phyloP scores from a whole-genome alignment of 1,284 basidiomycete species.

The Porphyrellus sp. region DNA sequence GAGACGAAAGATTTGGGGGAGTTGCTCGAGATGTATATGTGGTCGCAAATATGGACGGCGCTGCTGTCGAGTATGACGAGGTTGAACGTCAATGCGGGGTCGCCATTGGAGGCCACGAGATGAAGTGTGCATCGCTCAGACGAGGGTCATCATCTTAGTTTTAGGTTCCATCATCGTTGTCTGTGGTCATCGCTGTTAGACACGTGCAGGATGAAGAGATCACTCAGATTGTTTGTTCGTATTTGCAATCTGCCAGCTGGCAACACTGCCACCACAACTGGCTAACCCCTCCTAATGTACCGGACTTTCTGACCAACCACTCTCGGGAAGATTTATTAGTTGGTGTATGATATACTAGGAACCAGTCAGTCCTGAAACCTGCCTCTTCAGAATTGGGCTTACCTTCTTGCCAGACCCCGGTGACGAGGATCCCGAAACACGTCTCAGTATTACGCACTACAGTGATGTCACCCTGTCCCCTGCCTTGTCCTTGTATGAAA shows the following conservation, averaged over 20 bases:
- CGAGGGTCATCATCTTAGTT: conserved; percentile 18
- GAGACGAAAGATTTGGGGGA: neutral
- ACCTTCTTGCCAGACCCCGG: conserved; percentile 24
- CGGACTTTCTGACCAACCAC: no score
- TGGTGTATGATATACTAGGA: conserved; percentile 22
- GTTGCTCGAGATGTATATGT: conserved; percentile 12
- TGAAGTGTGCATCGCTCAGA: conserved; percentile 16
- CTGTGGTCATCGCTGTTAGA: neutral
- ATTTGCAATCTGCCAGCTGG: conserved; percentile 1
- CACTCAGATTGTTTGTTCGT: conserved; percentile 20
- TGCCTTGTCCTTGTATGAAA: conserved; percentile 24
- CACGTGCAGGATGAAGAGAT: neutral
- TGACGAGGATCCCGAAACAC: conserved; percentile 26
- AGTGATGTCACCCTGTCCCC: no score
- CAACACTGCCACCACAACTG: no score
- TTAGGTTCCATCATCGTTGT: no score
- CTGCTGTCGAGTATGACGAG: neutral
- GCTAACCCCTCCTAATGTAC: no score
- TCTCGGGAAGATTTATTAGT: conserved; percentile 22
- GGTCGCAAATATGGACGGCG: conserved; percentile 8
- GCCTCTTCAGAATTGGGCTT: neutral
- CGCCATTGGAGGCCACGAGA: conserved; percentile 14
- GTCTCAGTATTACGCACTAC: neutral
- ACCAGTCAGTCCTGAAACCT: neutral
- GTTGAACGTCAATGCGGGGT: conserved; percentile 6